Evolutionary conservation across 257 asterid genomes (phyloP), one percentile per base, ranked within the genome.

Genomic region (Striga asiatica): DNA sequence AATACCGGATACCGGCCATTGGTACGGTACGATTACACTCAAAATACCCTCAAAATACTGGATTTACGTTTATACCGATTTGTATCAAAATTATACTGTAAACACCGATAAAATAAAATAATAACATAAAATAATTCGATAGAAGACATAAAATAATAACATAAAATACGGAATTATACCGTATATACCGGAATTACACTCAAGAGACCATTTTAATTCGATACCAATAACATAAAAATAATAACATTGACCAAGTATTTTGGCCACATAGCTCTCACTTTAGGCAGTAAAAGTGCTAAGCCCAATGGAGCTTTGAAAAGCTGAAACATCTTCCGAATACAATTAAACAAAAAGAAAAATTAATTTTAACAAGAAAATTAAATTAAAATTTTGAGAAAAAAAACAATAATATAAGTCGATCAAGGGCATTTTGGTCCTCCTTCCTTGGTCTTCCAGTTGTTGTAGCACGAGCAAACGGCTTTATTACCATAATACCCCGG

Each of bases 401-500:
- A 0, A 19, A 19, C 32, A 12, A 29, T 2, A 49, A 7, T 7
- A 4, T 12, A 37, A 14, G 6, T 8, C 6, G 42, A 53, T 66
- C 51, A 67, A 49, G 68, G 73, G 77, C 89, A 81, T 22, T 81
- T 81, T 8, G 85, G 82, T 32, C 83, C 81, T 57, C 91, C 86
- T 50, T 53, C 52, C 73, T 78, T 50, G 10, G 86, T 81, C 74
- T 81, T 81, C 89, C 83, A 76, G 73, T 69, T 62, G 31, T 68
- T 50, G 58, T 62, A 69, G 42, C 74, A 69, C 8, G 74, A 64
- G 71, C 92, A 76, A 0, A 37, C 59, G 0, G 19, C 64, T 31
- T 81, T 81, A 68, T 78, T 74, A 2, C 81, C 91, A 29, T 74
- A 76, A 63, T 14, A 71, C 18, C 91, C 91, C 12, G 86, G 86